phyloP scores from a whole-genome alignment of 257 asterid genomes.

The Salvia hispanica region DNA sequence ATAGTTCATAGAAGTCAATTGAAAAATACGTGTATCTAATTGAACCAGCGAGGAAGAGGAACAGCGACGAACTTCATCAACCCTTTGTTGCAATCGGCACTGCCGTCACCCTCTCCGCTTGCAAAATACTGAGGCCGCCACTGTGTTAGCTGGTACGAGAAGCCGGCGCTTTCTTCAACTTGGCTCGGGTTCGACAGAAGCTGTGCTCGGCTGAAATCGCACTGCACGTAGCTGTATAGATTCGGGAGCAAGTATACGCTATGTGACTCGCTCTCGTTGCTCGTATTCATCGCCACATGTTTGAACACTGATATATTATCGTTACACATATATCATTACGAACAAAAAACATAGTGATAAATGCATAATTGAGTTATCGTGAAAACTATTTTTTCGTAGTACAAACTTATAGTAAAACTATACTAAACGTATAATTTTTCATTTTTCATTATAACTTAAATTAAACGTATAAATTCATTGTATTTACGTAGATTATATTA shows the following conservation, averaged over 20 bases:
- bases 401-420: no score
- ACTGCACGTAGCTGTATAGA: conserved; percentile 45
- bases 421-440: no score
- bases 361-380: no score
- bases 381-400: no score
- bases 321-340: no score
- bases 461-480: no score
- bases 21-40: neutral
- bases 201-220: conserved; percentile 50
- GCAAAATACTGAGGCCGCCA: conserved; percentile 23
- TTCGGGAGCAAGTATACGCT: conserved; percentile 54
- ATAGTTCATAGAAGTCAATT: neutral
- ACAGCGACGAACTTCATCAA: conserved; percentile 17
- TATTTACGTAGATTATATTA: no score
- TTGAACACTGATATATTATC: conserved; percentile 44
- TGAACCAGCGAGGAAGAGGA: conserved; percentile 19
- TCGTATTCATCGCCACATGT: conserved; percentile 42
- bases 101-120: conserved; percentile 6
- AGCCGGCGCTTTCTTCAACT: neutral
- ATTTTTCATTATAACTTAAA: no score
- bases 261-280: conserved; percentile 42
- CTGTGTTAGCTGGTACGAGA: conserved; percentile 12
- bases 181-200: neutral
- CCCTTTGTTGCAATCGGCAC: neutral
- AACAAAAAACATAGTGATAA: no score